phyloP scores from a whole-genome alignment of 108 stramenopile species.

The Nannochloropsis gaditana region DNA sequence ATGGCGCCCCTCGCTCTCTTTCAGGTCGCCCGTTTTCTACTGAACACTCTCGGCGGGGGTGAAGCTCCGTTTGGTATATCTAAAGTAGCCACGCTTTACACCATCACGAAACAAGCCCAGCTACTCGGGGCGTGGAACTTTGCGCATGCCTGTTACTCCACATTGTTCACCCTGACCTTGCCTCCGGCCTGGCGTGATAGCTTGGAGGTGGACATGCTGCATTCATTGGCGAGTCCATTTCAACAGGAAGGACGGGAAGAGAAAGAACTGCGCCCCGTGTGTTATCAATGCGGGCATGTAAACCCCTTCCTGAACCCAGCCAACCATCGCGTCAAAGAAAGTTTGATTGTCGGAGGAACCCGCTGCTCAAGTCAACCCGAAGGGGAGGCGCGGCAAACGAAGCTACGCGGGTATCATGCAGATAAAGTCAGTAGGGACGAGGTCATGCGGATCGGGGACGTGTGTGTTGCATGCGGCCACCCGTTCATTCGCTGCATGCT shows the following conservation, averaged over 20 bases:
- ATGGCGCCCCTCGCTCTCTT: not conserved
- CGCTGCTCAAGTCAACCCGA: not conserved
- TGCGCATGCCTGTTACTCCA: not conserved
- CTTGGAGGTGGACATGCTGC: slow-evolving; percentile 61
- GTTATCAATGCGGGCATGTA: slow-evolving; percentile 62
- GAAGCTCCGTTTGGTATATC: slow-evolving; percentile 24
- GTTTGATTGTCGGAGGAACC: not conserved
- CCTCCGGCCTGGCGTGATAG: slow-evolving; percentile 55
- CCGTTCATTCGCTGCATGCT: slow-evolving; percentile 63
- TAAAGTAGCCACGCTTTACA: slow-evolving; percentile 19
- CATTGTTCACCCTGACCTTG: slow-evolving; percentile 23
- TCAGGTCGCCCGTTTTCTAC: slow-evolving; percentile 11
- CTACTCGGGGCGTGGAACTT: not conserved
- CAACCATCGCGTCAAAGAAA: not conserved
- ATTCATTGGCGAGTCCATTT: slow-evolving; percentile 49
- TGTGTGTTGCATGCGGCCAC: slow-evolving; percentile 63
- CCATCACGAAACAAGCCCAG: slow-evolving; percentile 1
- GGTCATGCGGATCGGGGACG: slow-evolving; percentile 47
- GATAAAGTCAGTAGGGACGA: not conserved
- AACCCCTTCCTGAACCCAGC: slow-evolving; percentile 60
- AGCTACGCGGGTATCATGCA: not conserved
- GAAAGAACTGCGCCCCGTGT: slow-evolving; percentile 61
- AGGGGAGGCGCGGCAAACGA: not conserved
- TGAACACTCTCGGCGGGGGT: slow-evolving; percentile 5
- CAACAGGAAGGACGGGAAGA: slow-evolving; percentile 56